phyloP scores from a whole-genome alignment of 2,329 filamentous ascomycete genomes.

The Fusarium phyllophilum region DNA sequence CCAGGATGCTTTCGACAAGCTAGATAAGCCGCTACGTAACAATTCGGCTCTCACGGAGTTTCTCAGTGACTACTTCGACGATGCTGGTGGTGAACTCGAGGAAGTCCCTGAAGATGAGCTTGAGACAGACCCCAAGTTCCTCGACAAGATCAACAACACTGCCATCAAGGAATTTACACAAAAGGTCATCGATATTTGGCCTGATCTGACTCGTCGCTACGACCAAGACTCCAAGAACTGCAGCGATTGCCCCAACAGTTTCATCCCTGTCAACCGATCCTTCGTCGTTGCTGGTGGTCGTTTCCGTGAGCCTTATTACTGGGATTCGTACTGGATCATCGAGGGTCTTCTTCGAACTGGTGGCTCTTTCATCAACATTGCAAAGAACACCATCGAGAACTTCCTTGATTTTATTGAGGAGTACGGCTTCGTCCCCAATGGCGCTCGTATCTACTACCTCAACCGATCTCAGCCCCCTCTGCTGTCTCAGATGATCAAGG shows the following conservation, averaged over 20 bases:
- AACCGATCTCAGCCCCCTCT: constrained; percentile 75
- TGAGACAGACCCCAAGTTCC: constrained; percentile 66
- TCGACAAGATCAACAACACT: constrained; percentile 65
- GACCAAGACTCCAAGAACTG: constrained; percentile 62
- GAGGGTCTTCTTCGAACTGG: constrained; percentile 73
- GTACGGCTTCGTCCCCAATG: constrained; percentile 75
- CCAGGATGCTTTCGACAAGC: constrained; percentile 67
- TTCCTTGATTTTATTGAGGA: constrained; percentile 73
- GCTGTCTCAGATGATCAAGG: constrained; percentile 72
- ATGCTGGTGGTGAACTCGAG: constrained; percentile 71
- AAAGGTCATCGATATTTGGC: constrained; percentile 76
- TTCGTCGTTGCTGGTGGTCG: constrained; percentile 78
- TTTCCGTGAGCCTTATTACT: constrained; percentile 77
- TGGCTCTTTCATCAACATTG: constrained; percentile 70
- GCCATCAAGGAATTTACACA: constrained; percentile 69
- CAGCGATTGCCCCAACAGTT: constrained; percentile 70
- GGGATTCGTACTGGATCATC: constrained; percentile 76
- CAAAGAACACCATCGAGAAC: constrained; percentile 75
- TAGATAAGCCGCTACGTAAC: constrained; percentile 70
- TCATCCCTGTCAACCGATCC: constrained; percentile 72
- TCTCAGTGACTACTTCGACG: constrained; percentile 69
- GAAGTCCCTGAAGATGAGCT: constrained; percentile 63
- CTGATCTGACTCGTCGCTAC: constrained; percentile 71
- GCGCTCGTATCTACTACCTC: constrained; percentile 73
- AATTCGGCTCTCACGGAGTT: constrained; percentile 71